Evolutionary conservation across 129 eudicot genomes (phyloP).

Genomic region (Solidago caesia): DNA sequence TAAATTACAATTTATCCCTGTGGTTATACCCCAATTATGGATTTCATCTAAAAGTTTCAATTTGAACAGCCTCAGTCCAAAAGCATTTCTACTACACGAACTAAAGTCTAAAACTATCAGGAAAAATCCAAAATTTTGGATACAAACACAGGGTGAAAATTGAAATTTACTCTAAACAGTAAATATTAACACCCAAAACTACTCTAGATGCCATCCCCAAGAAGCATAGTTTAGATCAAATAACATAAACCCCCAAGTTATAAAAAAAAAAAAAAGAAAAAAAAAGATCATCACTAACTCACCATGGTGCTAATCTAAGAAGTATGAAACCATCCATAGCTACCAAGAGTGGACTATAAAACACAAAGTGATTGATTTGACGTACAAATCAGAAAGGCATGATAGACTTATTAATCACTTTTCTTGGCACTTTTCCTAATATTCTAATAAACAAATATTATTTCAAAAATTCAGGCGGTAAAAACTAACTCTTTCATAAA

Average conservation of each 20-base stretch:
- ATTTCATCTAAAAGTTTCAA: neutral
- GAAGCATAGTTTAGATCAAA: neutral
- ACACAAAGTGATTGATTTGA: neutral
- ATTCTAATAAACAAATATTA: too few species aligned
- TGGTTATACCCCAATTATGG: slow-evolving; percentile 1
- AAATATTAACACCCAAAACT: neutral
- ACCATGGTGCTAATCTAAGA: neutral
- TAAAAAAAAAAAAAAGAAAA: neutral
- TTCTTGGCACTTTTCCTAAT: too few species aligned
- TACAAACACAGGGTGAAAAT: neutral
- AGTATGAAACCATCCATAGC: neutral
- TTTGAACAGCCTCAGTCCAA: slow-evolving; percentile 1
- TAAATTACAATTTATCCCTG: neutral
- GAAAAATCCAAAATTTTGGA: neutral
- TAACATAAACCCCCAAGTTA: neutral
- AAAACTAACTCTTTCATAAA: too few species aligned
- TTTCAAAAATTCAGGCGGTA: too few species aligned
- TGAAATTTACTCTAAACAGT: neutral
- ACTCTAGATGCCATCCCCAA: slow-evolving; percentile 1
- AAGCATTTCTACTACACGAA: neutral
- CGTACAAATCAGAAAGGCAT: too few species aligned
- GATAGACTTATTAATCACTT: too few species aligned
- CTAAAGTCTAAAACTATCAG: too few species aligned
- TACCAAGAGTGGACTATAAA: slow-evolving; percentile 3
- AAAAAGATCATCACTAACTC: neutral